Base-by-base conservation (phyloP, 1,284 basidiomycete genomes). In the Malassezia furfur region DNA sequence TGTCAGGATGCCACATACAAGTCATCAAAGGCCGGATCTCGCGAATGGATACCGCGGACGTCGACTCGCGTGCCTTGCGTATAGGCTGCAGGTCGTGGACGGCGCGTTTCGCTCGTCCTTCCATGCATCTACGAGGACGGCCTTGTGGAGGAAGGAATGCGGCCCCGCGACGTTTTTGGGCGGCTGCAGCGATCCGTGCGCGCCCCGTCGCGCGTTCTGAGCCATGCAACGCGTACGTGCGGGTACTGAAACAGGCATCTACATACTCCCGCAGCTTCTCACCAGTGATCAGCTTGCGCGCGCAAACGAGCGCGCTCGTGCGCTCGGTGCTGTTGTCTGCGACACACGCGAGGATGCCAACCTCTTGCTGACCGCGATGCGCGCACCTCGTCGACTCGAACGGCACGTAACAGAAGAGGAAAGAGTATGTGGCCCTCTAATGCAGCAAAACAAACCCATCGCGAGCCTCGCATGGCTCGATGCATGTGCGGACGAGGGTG, bases 311-410 rank as follows among this genome's bases (percentile, higher is more conserved):
- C n/a, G 34, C 14, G 44, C 36, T 5, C 11, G 30, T 8, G 17
- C 9, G n/a, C 21, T 57, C 17, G 54, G 54, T 6, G 54, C 54
- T 3, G 46, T 43, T 10, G 43, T 51, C 6, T 51, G 49, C 21
- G 22, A 19, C 12, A 31, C 15, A 12, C 35, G 35, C 3, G 35
- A 43, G 5, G 50, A 57, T 25, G 48, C 54, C 12, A 57, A 57
- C 21, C 35, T 57, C 3, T 15, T 57, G 15, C 32, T 57, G 8
- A 51, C 54, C 2, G 54, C 19, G 10, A 21, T 57, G n/a, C 49
- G 45, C 8, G 54, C 49, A 5, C 54, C 44, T 14, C 35, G 37
- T 9, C 49, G 54, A 25, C 51, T 57, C n/a, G 49, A 51, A 36
- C 19, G 7, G 10, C 50, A 52, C 28, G 47, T 43, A 3, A 22